Evolutionary conservation across 345 rosid species (phyloP).

Genomic region (Aquilaria malaccensis): DNA sequence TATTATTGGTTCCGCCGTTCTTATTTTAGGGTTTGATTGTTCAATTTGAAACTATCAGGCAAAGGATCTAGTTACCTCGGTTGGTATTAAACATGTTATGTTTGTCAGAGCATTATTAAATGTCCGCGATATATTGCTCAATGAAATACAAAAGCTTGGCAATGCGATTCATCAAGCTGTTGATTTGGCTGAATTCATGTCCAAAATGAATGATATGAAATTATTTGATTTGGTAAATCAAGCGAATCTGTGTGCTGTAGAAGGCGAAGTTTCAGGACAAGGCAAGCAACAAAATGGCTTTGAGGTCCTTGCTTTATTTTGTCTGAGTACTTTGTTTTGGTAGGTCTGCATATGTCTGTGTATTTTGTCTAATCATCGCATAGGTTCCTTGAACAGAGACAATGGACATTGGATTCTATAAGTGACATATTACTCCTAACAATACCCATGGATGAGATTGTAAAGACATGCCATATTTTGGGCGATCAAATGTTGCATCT

Average conservation of each 20-base stretch:
- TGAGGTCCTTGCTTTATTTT: constrained; percentile 69
- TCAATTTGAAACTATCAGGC: constrained; percentile 40
- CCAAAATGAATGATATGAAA: constrained; percentile 40
- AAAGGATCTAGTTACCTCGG: constrained; percentile 32
- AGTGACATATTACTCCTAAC: constrained; percentile 36
- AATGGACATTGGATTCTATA: constrained; percentile 30
- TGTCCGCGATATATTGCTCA: constrained; percentile 56
- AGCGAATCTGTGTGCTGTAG: constrained; percentile 28
- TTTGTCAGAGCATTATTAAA: constrained; percentile 62
- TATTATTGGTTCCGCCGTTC: background rate
- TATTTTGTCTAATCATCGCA: too few species aligned
- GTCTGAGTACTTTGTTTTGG: background rate
- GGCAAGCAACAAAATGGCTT: constrained; percentile 58
- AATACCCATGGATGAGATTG: constrained; percentile 41
- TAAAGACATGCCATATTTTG: constrained; percentile 42
- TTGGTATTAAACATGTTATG: constrained; percentile 36
- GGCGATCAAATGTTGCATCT: constrained; percentile 63
- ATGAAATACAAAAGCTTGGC: constrained; percentile 62
- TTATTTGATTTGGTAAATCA: constrained; percentile 31
- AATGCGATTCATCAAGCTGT: constrained; percentile 39
- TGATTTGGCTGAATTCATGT: constrained; percentile 48
- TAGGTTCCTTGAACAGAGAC: constrained; percentile 33
- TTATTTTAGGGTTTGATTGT: constrained; percentile 12
- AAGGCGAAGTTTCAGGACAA: constrained; percentile 40
- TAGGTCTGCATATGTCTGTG: too few species aligned